Conservation (phyloP, 2,329 filamentous ascomycete species). For the Aurifilum marmelostoma region DNA sequence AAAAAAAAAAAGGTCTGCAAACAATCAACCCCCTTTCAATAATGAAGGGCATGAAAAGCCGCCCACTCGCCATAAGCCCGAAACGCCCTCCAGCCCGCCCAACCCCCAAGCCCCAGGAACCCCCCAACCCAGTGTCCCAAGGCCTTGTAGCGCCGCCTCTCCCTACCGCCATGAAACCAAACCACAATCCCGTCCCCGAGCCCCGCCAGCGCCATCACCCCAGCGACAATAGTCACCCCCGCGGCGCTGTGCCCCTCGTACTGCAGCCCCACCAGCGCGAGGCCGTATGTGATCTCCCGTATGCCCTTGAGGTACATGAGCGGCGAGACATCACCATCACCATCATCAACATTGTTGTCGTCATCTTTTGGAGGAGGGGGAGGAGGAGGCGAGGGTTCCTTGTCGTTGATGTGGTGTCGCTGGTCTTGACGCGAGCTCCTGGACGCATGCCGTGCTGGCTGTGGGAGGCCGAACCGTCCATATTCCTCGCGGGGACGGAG, state of each 20-base stretch:
- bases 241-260: conserved; percentile 35
- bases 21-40: not conserved
- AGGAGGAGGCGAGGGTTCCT: too few relatives aligned
- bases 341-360: too few relatives aligned
- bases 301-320: conserved; percentile 43
- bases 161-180: conserved; percentile 37
- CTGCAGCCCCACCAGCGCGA: conserved; percentile 37
- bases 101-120: conserved; percentile 33
- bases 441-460: not conserved
- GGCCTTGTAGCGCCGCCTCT: conserved; percentile 32
- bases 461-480: conserved; percentile 23
- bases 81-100: conserved; percentile 34
- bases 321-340: conserved; percentile 33
- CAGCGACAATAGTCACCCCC: conserved; percentile 38
- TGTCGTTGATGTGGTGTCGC: too few relatives aligned
- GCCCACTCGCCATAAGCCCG: conserved; percentile 18
- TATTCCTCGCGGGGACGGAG: conserved; percentile 24
- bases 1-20: too few relatives aligned
- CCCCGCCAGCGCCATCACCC: conserved; percentile 37
- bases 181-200: conserved; percentile 40
- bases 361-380: too few relatives aligned
- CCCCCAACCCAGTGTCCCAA: conserved; percentile 36
- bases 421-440: too few relatives aligned
- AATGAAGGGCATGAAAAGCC: conserved; percentile 19
- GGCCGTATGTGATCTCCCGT: conserved; percentile 40